Percentiles rank a stretch among this genome's conserved stretches.
Conservation (phyloP, 2,329 filamentous ascomycete genomes). For the Amesomyces nigricolor region DNA sequence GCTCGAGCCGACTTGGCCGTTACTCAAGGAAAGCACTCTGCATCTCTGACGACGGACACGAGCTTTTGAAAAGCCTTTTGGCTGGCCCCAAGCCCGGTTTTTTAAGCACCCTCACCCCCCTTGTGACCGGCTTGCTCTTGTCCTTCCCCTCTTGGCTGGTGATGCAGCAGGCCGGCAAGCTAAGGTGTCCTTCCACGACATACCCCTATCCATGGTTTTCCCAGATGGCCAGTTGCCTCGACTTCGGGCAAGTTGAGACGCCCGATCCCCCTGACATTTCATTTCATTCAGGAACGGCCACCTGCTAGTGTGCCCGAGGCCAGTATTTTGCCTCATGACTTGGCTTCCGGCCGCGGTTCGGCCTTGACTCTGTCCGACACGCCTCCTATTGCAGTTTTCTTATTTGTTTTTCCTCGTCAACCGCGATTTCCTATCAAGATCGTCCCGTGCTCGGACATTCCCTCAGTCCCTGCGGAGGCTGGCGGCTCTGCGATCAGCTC, state of each 20-base stretch:
- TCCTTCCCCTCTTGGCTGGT: conserved; percentile 5
- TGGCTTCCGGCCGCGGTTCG: neutral
- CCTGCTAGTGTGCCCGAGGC: too few species aligned
- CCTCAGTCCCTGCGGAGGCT: neutral
- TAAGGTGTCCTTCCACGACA: conserved; percentile 11
- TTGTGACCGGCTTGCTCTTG: neutral
- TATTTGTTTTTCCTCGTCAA: neutral
- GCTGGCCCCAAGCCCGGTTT: neutral
- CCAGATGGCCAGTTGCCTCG: neutral
- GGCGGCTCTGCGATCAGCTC: conserved; percentile 10
- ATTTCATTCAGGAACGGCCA: too few species aligned
- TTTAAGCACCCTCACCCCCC: neutral
- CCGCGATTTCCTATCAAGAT: conserved; percentile 6
- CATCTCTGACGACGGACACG: neutral
- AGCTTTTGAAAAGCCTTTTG: neutral
- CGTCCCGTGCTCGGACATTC: conserved; percentile 10
- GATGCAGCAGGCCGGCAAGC: conserved; percentile 11
- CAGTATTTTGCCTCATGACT: too few species aligned
- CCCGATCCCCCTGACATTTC: too few species aligned
- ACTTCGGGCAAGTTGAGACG: neutral
- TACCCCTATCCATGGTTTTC: neutral
- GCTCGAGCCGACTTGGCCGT: neutral
- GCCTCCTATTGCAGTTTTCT: neutral
- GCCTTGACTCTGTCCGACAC: conserved; percentile 1
- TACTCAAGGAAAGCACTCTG: neutral